Evolutionary conservation across 805 yeast genomes (phyloP).

Genomic region (Torulaspora maleeae): DNA sequence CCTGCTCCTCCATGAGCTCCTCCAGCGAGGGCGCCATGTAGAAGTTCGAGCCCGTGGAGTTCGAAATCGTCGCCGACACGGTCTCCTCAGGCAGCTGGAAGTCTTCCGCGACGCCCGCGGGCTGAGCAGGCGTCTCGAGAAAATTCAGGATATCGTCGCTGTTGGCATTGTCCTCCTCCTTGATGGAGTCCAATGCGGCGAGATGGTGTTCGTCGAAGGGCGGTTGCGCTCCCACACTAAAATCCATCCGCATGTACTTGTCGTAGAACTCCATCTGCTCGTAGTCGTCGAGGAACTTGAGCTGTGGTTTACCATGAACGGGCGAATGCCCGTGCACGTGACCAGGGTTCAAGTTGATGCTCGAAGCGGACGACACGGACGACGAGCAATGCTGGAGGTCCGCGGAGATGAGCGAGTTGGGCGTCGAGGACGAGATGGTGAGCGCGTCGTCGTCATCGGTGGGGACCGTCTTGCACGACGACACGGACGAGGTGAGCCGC

Average conservation of each 20-base stretch:
- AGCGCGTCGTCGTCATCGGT: slow-evolving; percentile 26
- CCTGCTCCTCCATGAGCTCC: slow-evolving; percentile 34
- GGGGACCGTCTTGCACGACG: slow-evolving; percentile 16
- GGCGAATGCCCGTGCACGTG: background rate
- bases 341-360: slow-evolving; percentile 4
- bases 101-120: slow-evolving; percentile 7
- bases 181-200: slow-evolving; percentile 13
- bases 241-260: slow-evolving; percentile 15
- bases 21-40: slow-evolving; percentile 34
- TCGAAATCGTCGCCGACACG: slow-evolving; percentile 4
- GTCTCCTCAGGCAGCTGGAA: slow-evolving; percentile 6
- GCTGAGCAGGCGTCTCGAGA: slow-evolving; percentile 1
- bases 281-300: slow-evolving; percentile 22
- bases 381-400: slow-evolving; percentile 17
- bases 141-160: slow-evolving; percentile 6
- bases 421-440: slow-evolving; percentile 25
- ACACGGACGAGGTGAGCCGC: slow-evolving; percentile 11
- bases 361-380: slow-evolving; percentile 14
- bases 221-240: slow-evolving; percentile 1
- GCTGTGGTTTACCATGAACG: slow-evolving; percentile 7
- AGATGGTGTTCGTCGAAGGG: slow-evolving; percentile 4
- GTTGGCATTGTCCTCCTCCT: slow-evolving; percentile 13
- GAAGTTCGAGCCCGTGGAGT: slow-evolving; percentile 3
- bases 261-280: slow-evolving; percentile 24
- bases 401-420: slow-evolving; percentile 26